Evolutionary conservation across 1,284 basidiomycete species (phyloP), one percentile per base, ranked within the genome.

Genomic region (Rugosomyces carneus): DNA sequence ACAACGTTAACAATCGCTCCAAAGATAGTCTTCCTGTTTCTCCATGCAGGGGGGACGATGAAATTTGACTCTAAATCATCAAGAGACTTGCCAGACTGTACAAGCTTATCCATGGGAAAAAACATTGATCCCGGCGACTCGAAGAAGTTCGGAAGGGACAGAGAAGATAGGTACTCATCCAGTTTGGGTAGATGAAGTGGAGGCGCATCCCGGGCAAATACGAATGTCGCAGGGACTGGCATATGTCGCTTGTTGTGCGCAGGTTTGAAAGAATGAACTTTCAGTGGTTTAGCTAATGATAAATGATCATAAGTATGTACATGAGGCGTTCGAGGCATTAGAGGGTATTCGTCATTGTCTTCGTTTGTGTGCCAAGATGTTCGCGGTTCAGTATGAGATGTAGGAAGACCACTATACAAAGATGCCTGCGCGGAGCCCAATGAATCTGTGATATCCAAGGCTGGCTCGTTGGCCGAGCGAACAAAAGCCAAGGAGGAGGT

Each of bases 1-100:
- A 74, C 40, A 55, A 58, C 45, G 56, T 70, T 60, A 51, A 69
- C 48, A 59, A 57, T 50, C 44, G 62, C 59, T 18, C 72, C 70
- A 20, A 84, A 65, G 11, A 84, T 66, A 7, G 66, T 70, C 36
- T 69, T 72, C 34, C 78, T 65, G 57, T 80, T 76, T 48, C 72
- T 67, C 76, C 78, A 84, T 19, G 61, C 60, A 7, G 78, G 76
- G 3, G 70, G 53, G 36, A 71, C 56, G 23, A 55, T 61, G 13
- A 65, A 60, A 52, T 85, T 85, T 35, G 64, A 61, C 57, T 84
- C 78, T 40, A 87, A 59, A 51, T 84, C 80, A 32, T 76, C 76
- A 9, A 85, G 57, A 1, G 72, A 72, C 47, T 61, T 66, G 6
- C 72, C 73, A 5, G 70, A 64, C 18, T 67, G 67, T 4, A 66